Evolutionary conservation across 768 basidiomycete species (phyloP), one percentile per base, ranked within the genome.

Genomic region (Phlebiopsis flavidoalba): DNA sequence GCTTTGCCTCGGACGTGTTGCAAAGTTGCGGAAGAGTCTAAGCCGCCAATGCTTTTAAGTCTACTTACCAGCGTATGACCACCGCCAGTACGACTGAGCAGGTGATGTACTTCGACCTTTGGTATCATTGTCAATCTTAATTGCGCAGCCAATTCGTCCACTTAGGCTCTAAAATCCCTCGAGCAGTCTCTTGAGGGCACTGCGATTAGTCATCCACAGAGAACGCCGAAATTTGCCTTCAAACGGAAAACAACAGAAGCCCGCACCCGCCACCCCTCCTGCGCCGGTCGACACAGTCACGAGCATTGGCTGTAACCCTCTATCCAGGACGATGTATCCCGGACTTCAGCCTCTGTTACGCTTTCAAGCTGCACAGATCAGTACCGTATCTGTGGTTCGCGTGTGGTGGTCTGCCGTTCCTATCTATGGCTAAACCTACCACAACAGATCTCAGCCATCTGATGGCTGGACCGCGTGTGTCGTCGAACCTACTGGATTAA

Each of bases 31-130:
- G 48, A 92, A 86, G 66, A 76, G 76, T 22, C 77, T 93, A 17
- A 75, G 79, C 6, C n/a, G n/a, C n/a, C n/a, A 87, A 86, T 68
- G 89, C 86, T 5, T 83, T 82, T n/a, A n/a, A 8, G 79, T 80
- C 7, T 83, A 80, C 60, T 73, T 93, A 49, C 87, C 90, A 4
- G 76, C 80, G 43, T 91, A 90, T 67, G 89, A 91, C 71, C 90
- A 88, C 67, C 80, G 86, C 57, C 86, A 85, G 67, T 88, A 80
- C 67, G 87, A n/a, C n/a, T n/a, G n/a, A 88, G 70, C 73, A 76
- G 66, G 90, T 91, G 65, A 40, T 57, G 84, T 76, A 1, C 14
- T 33, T n/a, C 3, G 33, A 17, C 36, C 22, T 10, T 19, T 10
- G 31, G 24, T 12, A 55, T 35, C 53, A 24, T 21, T n/a, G 54